Percentiles rank a stretch among this genome's conserved stretches.
Conservation (phyloP, 805 yeast genomes). For the Komagataella pseudopastoris region DNA sequence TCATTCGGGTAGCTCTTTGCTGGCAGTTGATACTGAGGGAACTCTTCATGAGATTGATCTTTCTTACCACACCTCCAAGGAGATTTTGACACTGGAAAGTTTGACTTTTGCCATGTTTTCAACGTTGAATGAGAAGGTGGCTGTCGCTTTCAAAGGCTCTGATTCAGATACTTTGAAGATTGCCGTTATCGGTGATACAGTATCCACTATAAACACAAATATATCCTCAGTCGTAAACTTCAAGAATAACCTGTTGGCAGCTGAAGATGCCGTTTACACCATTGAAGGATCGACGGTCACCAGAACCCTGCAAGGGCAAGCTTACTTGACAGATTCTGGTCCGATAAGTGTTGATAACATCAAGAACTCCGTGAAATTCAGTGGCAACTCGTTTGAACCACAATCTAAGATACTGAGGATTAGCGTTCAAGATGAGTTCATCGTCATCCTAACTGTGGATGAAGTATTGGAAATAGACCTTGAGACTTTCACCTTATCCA, state of each 20-base stretch:
- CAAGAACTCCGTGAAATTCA: neutral
- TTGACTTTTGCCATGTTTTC: neutral
- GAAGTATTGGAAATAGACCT: neutral
- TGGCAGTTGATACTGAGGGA: neutral
- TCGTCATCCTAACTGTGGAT: neutral
- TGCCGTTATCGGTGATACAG: neutral
- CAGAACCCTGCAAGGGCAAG: neutral
- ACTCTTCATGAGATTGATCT: neutral
- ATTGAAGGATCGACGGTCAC: neutral
- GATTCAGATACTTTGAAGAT: neutral
- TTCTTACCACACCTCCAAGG: neutral
- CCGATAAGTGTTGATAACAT: neutral
- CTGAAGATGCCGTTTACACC: neutral
- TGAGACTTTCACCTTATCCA: neutral
- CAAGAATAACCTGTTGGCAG: neutral
- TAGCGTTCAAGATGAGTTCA: neutral
- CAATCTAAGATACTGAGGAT: neutral
- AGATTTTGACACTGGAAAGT: neutral
- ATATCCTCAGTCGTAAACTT: neutral
- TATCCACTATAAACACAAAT: neutral
- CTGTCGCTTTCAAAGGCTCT: neutral
- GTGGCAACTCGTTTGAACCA: neutral
- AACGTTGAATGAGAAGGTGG: neutral
- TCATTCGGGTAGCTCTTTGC: neutral
- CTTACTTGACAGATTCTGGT: neutral